Percentiles rank a stretch among this genome's conserved stretches.
These are phyloP conservation scores for Saxophila tyrrhenica DNA, from an alignment of 495 filamentous ascomycete species.

Conservation along the genomic window DNA sequence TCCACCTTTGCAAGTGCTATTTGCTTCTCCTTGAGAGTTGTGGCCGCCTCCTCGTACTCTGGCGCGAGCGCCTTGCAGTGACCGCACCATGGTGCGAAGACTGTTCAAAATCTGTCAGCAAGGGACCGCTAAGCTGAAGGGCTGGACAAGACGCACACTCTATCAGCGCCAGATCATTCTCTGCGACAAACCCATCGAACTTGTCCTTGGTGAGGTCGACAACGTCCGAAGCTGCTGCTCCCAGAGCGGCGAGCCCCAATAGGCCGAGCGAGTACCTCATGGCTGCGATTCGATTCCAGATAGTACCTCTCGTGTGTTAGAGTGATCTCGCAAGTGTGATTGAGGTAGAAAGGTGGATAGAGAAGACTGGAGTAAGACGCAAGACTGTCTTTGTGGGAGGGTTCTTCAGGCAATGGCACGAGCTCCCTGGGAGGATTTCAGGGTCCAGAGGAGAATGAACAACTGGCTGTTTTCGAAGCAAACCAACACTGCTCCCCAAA, in stretches of 20 bases:
- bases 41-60: conserved; percentile 84
- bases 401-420: neutral
- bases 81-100: conserved; percentile 63
- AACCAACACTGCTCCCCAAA: neutral
- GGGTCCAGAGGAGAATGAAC: neutral
- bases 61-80: conserved; percentile 79
- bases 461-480: neutral
- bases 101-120: conserved; percentile 27
- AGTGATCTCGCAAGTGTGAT: no score
- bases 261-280: conserved; percentile 25
- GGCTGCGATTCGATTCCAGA: no score
- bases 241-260: conserved; percentile 42
- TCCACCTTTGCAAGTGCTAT: conserved; percentile 91
- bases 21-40: conserved; percentile 85
- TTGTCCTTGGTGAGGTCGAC: conserved; percentile 42
- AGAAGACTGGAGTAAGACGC: neutral
- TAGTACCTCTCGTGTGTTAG: no score
- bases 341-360: neutral
- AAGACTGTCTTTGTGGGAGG: neutral
- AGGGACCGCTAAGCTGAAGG: neutral
- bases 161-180: conserved; percentile 69
- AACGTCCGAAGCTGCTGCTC: conserved; percentile 66
- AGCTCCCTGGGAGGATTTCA: neutral
- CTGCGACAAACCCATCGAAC: conserved; percentile 56
- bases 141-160: conserved; percentile 48